Evolutionary conservation across 2,329 filamentous ascomycete genomes (phyloP), one percentile per base, ranked within the genome.

Genomic region (Aspergillus carbonarius): DNA sequence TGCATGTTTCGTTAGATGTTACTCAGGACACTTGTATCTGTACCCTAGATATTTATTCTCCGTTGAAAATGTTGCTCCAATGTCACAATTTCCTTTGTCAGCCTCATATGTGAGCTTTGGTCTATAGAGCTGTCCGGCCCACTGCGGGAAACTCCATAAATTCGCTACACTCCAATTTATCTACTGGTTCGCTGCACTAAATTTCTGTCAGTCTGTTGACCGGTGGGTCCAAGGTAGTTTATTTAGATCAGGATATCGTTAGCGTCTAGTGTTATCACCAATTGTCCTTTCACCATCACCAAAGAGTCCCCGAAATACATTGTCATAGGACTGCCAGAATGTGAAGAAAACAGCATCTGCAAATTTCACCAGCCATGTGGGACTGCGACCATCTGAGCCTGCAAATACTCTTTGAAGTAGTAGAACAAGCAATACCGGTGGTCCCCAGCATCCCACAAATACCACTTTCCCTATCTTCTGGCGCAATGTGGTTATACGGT

Each of bases 271-370:
- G 34, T 30, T 44, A 35, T 52, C 30, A 34, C 51, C 66, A 18
- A 80, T 69, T 1, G 84, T 87, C 66, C 85, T 84, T 80, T 98
- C 93, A 0, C 95, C 95, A 70, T 98, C 90, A 0, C 93, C 93
- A 79, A 96, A 97, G 0, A 88, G 40, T 0, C 75, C 78, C 72
- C 85, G 88, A 64, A 89, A 88, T 17, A 85, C 70, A 0, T 53
- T 60, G 75, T 92, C 89, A 75, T 92, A 91, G 48, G 76, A 82
- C 47, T 65, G 68, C 90, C 89, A 93, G 65, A 87, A 74, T 0
- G 80, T 70, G 1, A 76, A 80, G 59, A 89, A 86, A 1, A 89
- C 12, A 1, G 79, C 72, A 0, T 79, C 82, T 57, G 82, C 78
- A 0, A 83, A 54, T 15, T 73, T 72, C 2, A 78, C 81, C 51